phyloP scores from a whole-genome alignment of 164 flowering plant species.

The Aristolochia californica region DNA sequence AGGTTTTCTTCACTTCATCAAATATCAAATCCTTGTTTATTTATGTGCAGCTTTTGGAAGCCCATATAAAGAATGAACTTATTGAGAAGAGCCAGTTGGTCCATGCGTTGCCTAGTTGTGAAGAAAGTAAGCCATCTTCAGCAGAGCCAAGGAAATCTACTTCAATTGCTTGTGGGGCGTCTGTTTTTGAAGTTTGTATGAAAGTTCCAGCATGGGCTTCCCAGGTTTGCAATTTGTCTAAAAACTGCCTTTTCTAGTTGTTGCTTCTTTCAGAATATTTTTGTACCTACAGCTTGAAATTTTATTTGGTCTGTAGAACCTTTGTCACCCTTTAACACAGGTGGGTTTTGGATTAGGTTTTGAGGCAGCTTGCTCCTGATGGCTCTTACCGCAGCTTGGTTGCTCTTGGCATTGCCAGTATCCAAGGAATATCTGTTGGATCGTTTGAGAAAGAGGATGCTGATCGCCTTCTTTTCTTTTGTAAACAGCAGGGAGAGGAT shows the following conservation, averaged over 20 bases:
- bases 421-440: conserved; percentile 89
- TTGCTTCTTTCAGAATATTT: neutral
- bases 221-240: conserved; percentile 57
- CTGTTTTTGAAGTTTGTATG: conserved; percentile 79
- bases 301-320: neutral
- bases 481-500: conserved; percentile 29
- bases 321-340: neutral
- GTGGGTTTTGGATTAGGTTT: conserved; percentile 39
- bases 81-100: conserved; percentile 67
- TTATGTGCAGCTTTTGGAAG: conserved; percentile 56
- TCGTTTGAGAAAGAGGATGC: conserved; percentile 93
- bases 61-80: conserved; percentile 74
- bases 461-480: conserved; percentile 78
- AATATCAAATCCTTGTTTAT: neutral
- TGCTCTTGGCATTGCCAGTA: conserved; percentile 83
- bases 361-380: conserved; percentile 93
- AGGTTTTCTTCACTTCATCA: no score
- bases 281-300: no score
- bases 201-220: conserved; percentile 89
- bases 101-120: conserved; percentile 41
- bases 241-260: no score
- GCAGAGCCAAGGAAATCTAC: conserved; percentile 70
- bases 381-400: conserved; percentile 73
- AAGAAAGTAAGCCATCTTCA: conserved; percentile 33
- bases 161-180: conserved; percentile 80